These are phyloP conservation scores for Coprinopsis marcescibilis DNA, from an alignment of 768 basidiomycete genomes.

Conservation along the genomic window DNA sequence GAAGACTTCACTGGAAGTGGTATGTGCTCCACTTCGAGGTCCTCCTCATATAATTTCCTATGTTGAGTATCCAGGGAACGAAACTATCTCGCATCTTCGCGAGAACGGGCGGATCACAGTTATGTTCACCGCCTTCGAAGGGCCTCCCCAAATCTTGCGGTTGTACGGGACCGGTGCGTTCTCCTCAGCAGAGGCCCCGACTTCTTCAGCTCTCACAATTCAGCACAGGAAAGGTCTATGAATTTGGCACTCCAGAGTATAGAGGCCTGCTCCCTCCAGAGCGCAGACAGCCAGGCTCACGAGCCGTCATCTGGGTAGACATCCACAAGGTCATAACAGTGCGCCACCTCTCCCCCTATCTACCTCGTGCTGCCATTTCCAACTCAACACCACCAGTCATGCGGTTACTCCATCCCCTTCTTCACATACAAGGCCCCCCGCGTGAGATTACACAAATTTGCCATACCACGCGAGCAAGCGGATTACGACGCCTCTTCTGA, in stretches of 20 bases:
- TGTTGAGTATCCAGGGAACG: constrained; percentile 25
- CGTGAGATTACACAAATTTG: constrained; percentile 35
- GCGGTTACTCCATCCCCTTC: constrained; percentile 53
- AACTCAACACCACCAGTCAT: constrained; percentile 35
- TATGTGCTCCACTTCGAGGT: not conserved
- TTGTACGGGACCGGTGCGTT: constrained; percentile 51
- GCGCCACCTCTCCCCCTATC: not conserved
- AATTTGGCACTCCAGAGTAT: constrained; percentile 54
- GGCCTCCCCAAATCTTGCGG: constrained; percentile 52
- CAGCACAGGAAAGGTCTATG: constrained; percentile 43
- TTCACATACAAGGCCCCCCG: constrained; percentile 47
- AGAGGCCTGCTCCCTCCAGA: constrained; percentile 37
- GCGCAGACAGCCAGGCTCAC: constrained; percentile 46
- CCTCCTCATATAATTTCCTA: not conserved
- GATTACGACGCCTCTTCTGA: constrained; percentile 23
- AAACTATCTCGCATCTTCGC: constrained; percentile 54
- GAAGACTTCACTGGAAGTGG: not conserved
- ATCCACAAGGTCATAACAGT: constrained; percentile 46
- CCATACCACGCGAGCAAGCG: constrained; percentile 28
- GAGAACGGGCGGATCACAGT: constrained; percentile 61
- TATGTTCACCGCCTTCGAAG: constrained; percentile 57
- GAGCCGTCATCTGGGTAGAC: constrained; percentile 49
- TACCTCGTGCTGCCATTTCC: not conserved
- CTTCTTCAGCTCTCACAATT: not conserved
- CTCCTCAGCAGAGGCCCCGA: not conserved